Evolutionary conservation across 768 basidiomycete species (phyloP).

Genomic region (Auricularia sp.): DNA sequence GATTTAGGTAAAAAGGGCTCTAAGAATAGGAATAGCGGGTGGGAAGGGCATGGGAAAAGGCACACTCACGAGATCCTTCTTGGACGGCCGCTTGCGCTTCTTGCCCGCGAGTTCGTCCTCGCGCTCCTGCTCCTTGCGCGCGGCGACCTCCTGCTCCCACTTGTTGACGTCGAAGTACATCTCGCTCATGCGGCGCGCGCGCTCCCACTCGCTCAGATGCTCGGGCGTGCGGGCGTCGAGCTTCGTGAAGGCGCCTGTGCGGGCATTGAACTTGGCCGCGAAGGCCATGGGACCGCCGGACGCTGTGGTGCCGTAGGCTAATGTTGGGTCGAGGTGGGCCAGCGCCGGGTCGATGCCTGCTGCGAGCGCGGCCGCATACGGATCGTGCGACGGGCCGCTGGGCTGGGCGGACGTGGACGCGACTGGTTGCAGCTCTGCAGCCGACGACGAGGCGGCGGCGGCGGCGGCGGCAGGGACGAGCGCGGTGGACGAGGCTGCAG

Average conservation of each 20-base stretch:
- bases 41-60: neutral
- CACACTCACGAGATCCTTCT: constrained; percentile 69
- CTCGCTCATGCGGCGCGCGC: constrained; percentile 76
- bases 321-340: constrained; percentile 68
- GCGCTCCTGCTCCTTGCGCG: constrained; percentile 27
- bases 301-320: constrained; percentile 25
- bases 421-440: constrained; percentile 8
- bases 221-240: constrained; percentile 59
- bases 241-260: constrained; percentile 66
- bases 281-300: constrained; percentile 24
- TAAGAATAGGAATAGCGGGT: neutral
- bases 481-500: neutral
- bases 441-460: constrained; percentile 7
- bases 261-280: constrained; percentile 40
- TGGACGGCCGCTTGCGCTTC: constrained; percentile 69
- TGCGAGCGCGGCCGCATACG: constrained; percentile 49
- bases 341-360: constrained; percentile 78
- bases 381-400: constrained; percentile 36
- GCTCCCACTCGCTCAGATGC: constrained; percentile 72
- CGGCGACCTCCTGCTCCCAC: constrained; percentile 65
- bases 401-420: constrained; percentile 26
- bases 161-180: constrained; percentile 78
- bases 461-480: constrained; percentile 1
- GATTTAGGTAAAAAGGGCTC: constrained; percentile 1
- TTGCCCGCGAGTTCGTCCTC: constrained; percentile 46